Percentiles rank a stretch among this genome's conserved stretches.
Evolutionary conservation across 495 filamentous ascomycete genomes (phyloP).

Genomic region (Trichoderma orchidacearum): DNA sequence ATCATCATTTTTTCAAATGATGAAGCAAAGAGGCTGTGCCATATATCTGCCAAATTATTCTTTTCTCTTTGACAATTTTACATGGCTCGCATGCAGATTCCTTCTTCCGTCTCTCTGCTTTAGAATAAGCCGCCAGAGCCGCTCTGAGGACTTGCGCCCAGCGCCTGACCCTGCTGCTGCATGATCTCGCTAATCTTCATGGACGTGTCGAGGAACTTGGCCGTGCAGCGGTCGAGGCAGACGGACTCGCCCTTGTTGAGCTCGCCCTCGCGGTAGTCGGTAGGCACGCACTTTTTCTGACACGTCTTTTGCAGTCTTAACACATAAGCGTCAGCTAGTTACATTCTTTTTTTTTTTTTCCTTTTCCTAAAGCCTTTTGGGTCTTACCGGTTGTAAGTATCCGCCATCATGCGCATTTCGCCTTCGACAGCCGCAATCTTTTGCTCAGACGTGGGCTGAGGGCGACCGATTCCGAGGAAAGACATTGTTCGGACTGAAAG

Average conservation of each 20-base stretch:
- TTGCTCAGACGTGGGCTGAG: slow-evolving; percentile 83
- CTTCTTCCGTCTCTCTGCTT: neutral
- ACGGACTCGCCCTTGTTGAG: slow-evolving; percentile 97
- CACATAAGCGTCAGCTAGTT: neutral
- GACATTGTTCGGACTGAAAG: slow-evolving; percentile 55
- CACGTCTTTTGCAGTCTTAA: slow-evolving; percentile 76
- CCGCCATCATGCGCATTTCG: slow-evolving; percentile 85
- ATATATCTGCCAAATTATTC: too few relatives aligned
- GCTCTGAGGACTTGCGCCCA: slow-evolving; percentile 17
- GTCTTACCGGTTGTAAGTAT: slow-evolving; percentile 87
- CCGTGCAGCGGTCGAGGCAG: slow-evolving; percentile 89
- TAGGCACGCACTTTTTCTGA: slow-evolving; percentile 81
- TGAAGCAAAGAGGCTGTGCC: neutral
- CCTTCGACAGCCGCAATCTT: slow-evolving; percentile 92
- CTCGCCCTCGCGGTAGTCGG: slow-evolving; percentile 83
- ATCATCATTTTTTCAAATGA: too few relatives aligned
- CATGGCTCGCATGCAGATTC: too few relatives aligned
- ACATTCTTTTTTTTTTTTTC: neutral
- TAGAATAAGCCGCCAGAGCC: slow-evolving; percentile 12
- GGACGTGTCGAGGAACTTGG: slow-evolving; percentile 97
- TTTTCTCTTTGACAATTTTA: too few relatives aligned
- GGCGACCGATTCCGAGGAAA: slow-evolving; percentile 78
- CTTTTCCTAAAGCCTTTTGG: neutral
- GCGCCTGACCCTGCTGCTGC: slow-evolving; percentile 32
- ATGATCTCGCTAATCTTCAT: slow-evolving; percentile 64